Base-by-base conservation (phyloP, 192 early-diverging fungal species). In the Coemansia sp. region DNA sequence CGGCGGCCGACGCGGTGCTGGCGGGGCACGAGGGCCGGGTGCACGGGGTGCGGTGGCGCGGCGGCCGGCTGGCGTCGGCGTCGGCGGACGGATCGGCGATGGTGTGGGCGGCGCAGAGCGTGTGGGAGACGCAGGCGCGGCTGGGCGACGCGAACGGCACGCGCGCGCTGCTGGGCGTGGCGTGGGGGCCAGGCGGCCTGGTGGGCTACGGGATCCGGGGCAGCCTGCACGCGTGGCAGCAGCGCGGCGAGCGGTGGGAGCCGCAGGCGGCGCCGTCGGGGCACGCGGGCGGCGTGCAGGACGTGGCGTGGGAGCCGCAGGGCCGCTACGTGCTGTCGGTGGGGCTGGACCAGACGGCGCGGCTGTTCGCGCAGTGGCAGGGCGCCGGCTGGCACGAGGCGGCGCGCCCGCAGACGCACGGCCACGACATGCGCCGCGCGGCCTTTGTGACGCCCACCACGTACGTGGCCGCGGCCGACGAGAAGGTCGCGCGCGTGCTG, bases 21-120 rank as follows among this genome's bases (percentile, higher is more conserved):
- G 75, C 92, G 65, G 94, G 91, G 0, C 96, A 98, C 66, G 96
- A 98, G 55, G 93, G 93, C 55, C 96, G 94, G 94, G 91, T 97
- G 16, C 87, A 90, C 68, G 84, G 84, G 31, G 85, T 90, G 40
- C 56, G 77, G 34, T 98, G 94, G 94, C 77, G 87, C 20, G 32
- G 48, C 14, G 15, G 6, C n/a, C 40, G 15, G 86, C 76, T 98
- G 3, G 70, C 93, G 15, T 90, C 93, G 5, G 87, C 94, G 0
- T 96, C 93, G 0, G 89, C 87, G 8, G 96, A 98, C 69, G 90
- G 94, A 68, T 88, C 90, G 14, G 85, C 94, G 68, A 88, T 97
- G 70, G 70, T 93, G 21, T 98, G 96, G 96, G 91, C 94, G 53
- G 38, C 76, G 2, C 71, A 76, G 20, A 91, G 88, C 43, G 83